A percentile compares a stretch with the other conserved stretches of the same genome.
These are phyloP conservation scores for Trichoderma sp. DNA, from an alignment of 2,329 filamentous ascomycete species.

Conservation along the genomic window DNA sequence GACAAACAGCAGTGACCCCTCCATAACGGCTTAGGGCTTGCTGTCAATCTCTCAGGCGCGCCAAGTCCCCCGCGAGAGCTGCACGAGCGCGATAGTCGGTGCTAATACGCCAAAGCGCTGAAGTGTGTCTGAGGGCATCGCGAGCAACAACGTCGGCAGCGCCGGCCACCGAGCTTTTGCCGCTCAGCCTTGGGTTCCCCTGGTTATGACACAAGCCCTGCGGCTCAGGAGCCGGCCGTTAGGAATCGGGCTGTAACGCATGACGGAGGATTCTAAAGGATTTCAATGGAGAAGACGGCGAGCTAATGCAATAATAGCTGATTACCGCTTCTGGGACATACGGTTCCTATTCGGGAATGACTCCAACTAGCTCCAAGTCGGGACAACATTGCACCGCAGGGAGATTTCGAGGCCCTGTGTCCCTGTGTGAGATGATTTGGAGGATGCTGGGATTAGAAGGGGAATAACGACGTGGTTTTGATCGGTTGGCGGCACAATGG, in stretches of 20 bases:
- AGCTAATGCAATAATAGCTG: neutral
- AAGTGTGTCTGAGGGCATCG: neutral
- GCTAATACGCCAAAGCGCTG: neutral
- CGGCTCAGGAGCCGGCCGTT: neutral
- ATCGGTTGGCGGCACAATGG: neutral
- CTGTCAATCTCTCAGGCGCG: neutral
- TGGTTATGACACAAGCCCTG: neutral
- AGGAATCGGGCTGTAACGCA: neutral
- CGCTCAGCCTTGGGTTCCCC: neutral
- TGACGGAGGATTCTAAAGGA: neutral
- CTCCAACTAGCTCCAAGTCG: neutral
- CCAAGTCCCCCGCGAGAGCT: neutral
- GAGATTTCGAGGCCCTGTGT: neutral
- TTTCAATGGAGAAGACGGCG: neutral
- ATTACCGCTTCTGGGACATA: neutral
- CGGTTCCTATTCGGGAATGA: neutral
- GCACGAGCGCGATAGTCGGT: neutral
- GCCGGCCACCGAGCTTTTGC: neutral
- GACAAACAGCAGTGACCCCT: neutral
- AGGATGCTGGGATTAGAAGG: neutral
- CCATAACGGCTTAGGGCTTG: neutral
- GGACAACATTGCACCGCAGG: neutral
- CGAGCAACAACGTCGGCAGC: neutral
- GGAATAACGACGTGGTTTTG: neutral
- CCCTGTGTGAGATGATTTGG: neutral